Evolutionary conservation across 1,139 yeast species (phyloP), one percentile per base, ranked within the genome.

Genomic region (Pichia sp.): DNA sequence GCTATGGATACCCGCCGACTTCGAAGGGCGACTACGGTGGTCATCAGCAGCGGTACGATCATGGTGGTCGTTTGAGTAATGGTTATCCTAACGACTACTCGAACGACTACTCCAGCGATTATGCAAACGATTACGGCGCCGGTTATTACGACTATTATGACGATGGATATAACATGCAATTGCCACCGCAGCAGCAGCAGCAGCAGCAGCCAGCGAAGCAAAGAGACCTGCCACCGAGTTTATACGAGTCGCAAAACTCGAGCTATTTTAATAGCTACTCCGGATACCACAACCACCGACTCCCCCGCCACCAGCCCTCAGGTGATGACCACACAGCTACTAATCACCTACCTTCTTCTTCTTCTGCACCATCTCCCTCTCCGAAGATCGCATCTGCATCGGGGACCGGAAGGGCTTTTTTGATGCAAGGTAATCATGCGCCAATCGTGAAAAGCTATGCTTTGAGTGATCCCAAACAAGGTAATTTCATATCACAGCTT

Each of bases 391-490:
- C 34, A 31, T 8, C 34, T 8, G 34, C 4, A 8, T 8, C 11
- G 11, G 34, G 34, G 34, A 31, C 7, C 15, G 40, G 40, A 15
- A 36, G 15, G 15, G n/a, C 15, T 2, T 16, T 8, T 2, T 10
- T 38, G 8, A 6, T n/a, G 10, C 15, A 16, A 23, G 15, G 42
- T 10, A 6, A 41, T 13, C 16, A 30, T 23, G 29, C 49, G 15
- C 56, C 56, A 4, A 53, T 55, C 36, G 10, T 45, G 2, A 56
- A 56, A 32, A 23, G 38, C 2, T 54, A 54, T 15, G 29, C 36
- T 7, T 43, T 54, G 15, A 34, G 23, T 19, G 19, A 30, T 42
- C 29, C 38, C 11, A 38, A 26, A 34, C 58, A 54, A 26, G 51
- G 52, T 1, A 56, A 56, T 15, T 51, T 46, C 19, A 19, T 49